Conservation (phyloP, 2,329 filamentous ascomycete species). For the Diaporthe velutina region DNA sequence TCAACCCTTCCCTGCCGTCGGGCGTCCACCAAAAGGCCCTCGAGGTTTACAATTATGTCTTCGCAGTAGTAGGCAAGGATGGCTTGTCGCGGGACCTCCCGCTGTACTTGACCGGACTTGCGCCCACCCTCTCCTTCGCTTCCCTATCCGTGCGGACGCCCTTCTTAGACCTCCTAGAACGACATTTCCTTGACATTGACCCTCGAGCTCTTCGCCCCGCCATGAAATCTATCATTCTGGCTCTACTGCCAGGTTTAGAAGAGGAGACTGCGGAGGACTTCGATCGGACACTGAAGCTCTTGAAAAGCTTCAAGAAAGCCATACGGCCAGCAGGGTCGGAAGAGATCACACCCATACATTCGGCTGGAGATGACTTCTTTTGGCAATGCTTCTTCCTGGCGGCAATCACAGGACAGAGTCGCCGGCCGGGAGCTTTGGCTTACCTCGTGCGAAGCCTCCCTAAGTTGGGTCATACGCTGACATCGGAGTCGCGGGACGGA, state of each 20-base stretch:
- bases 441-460: slow-evolving; percentile 87
- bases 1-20: slow-evolving; percentile 92
- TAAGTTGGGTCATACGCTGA: slow-evolving; percentile 66
- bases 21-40: slow-evolving; percentile 98
- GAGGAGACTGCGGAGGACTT: slow-evolving; percentile 99
- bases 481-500: slow-evolving; percentile 49
- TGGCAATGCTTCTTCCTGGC: slow-evolving; percentile 99
- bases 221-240: slow-evolving; percentile 89
- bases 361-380: slow-evolving; percentile 85
- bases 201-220: slow-evolving; percentile 82
- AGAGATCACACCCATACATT: slow-evolving; percentile 65
- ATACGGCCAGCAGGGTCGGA: slow-evolving; percentile 69
- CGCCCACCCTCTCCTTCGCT: slow-evolving; percentile 91
- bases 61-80: slow-evolving; percentile 85
- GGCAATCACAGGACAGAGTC: slow-evolving; percentile 87
- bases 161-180: slow-evolving; percentile 87
- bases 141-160: slow-evolving; percentile 90
- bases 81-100: slow-evolving; percentile 85
- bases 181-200: slow-evolving; percentile 80
- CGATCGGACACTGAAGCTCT: slow-evolving; percentile 82
- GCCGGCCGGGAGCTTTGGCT: slow-evolving; percentile 87
- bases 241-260: slow-evolving; percentile 91
- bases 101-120: slow-evolving; percentile 90
- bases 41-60: slow-evolving; percentile 93
- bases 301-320: slow-evolving; percentile 81